Evolutionary conservation across 345 rosid genomes (phyloP), one percentile per base, ranked within the genome.

Genomic region (Reutealis trisperma): DNA sequence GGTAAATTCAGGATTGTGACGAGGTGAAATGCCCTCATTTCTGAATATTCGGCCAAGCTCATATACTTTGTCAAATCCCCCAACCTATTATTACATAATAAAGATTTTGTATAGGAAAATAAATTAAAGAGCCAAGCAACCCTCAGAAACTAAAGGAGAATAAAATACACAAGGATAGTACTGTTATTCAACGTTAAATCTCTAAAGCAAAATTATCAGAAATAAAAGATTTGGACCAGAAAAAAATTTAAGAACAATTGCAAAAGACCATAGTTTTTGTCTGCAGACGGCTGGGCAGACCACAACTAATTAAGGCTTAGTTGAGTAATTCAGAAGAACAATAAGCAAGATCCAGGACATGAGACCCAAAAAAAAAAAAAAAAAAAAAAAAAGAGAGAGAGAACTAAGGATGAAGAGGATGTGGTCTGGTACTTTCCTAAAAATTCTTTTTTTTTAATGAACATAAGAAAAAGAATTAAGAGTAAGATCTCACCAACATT

Each of bases 1-100:
- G 8, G 99, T 95, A 85, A 95, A 93, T 81, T 93, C 99, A 52
- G 98, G 99, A 92, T 95, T 95, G 81, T 95, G 98, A 63, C 99
- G 97, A 42, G 99, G 86, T 73, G 98, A 95, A 84, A 95, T 79
- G 80, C 99, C 99, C 89, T 95, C 97, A 77, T 95, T 95, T 87
- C 99, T 88, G 85, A 95, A 95, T 81, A 95, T 93, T 55, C 97
- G 88, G 67, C 99, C 99, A 78, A 95, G 89, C 86, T 95, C 98
- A 76, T 95, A 95, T 57, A 95, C 97, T 86, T 88, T 95, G 80
- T 95, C 99, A 78, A 95, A 93, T 76, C 99, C 99, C n/a, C 98
- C 99, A 84, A 92, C 97, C 99, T 95, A 83, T 45, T 32, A 80
- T 84, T 79, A 70, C 72, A 82, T 59, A 32, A 73, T 51, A 70